These are phyloP conservation scores for Blastosporella zonata DNA, from an alignment of 1,284 basidiomycete species.

Conservation along the genomic window DNA sequence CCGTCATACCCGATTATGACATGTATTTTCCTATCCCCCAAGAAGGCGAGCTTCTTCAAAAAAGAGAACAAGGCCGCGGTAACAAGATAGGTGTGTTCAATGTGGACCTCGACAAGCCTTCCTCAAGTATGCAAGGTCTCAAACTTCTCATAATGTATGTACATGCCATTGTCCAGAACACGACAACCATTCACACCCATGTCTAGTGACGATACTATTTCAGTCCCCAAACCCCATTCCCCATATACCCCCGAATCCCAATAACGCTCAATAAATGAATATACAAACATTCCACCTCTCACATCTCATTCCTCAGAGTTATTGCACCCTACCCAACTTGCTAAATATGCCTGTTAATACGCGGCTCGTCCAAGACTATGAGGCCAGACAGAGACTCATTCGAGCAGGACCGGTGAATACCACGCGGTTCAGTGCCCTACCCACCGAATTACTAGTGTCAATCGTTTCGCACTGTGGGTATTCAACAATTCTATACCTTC, in stretches of 20 bases:
- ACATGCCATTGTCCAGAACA: no score
- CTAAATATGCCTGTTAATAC: no score
- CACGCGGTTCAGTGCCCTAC: slow-evolving; percentile 12
- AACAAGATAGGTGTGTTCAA: background rate
- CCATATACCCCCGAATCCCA: no score
- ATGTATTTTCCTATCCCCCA: slow-evolving; percentile 5
- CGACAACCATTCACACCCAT: no score
- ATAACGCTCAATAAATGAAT: no score
- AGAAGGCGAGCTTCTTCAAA: slow-evolving; percentile 1
- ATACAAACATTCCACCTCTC: no score
- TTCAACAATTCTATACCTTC: slow-evolving; percentile 7
- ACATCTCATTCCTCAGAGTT: no score
- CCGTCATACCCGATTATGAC: slow-evolving; percentile 1
- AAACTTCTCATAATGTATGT: background rate
- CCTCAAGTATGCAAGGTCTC: background rate
- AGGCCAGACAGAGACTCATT: background rate
- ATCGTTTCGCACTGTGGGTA: slow-evolving; percentile 11
- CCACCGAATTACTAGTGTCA: slow-evolving; percentile 17
- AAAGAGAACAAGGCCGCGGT: background rate
- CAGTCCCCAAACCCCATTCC: no score
- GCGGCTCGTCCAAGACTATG: no score
- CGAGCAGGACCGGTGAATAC: slow-evolving; percentile 8
- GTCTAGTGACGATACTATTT: no score
- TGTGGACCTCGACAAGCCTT: background rate
- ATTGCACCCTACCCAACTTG: no score